These are phyloP conservation scores for Crassisporium funariophilum DNA, from an alignment of 768 basidiomycete genomes.

Conservation along the genomic window DNA sequence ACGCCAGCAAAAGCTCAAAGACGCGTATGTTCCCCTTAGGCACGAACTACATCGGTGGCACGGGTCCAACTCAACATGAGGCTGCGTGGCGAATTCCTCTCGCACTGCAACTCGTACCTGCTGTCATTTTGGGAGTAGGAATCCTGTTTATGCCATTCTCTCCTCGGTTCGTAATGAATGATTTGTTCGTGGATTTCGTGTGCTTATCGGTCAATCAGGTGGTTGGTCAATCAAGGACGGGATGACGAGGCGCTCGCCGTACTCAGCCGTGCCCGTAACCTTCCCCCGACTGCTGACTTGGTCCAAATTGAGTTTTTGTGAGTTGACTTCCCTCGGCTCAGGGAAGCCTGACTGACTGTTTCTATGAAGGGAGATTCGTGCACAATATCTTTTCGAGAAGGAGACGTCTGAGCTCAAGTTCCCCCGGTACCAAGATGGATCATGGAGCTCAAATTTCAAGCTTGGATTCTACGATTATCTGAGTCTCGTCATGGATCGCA, in stretches of 20 bases:
- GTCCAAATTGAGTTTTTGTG: slow-evolving; percentile 77
- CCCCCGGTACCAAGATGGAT: slow-evolving; percentile 67
- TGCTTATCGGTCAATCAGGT: slow-evolving; percentile 37
- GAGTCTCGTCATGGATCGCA: slow-evolving; percentile 57
- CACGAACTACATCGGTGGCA: slow-evolving; percentile 75
- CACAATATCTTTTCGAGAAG: slow-evolving; percentile 73
- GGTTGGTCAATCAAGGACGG: slow-evolving; percentile 77
- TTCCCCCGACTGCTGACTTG: slow-evolving; percentile 59
- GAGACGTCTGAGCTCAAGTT: slow-evolving; percentile 58
- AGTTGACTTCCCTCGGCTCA: slow-evolving; percentile 23
- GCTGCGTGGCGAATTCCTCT: slow-evolving; percentile 80
- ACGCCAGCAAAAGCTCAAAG: too few species aligned
- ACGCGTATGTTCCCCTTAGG: too few species aligned
- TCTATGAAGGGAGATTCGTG: slow-evolving; percentile 62
- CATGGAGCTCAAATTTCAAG: slow-evolving; percentile 56
- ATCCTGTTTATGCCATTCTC: slow-evolving; percentile 82
- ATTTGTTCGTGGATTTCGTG: background rate
- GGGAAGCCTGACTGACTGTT: background rate
- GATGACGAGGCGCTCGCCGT: slow-evolving; percentile 73
- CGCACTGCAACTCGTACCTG: slow-evolving; percentile 74
- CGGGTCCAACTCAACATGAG: slow-evolving; percentile 53
- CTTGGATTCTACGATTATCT: slow-evolving; percentile 62
- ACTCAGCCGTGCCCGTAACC: slow-evolving; percentile 58
- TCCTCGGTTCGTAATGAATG: slow-evolving; percentile 49
- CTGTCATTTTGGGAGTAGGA: slow-evolving; percentile 67